Percentiles rank a stretch among this genome's conserved stretches.
Conservation (phyloP, 257 asterid genomes). For the Fraxinus americana region DNA sequence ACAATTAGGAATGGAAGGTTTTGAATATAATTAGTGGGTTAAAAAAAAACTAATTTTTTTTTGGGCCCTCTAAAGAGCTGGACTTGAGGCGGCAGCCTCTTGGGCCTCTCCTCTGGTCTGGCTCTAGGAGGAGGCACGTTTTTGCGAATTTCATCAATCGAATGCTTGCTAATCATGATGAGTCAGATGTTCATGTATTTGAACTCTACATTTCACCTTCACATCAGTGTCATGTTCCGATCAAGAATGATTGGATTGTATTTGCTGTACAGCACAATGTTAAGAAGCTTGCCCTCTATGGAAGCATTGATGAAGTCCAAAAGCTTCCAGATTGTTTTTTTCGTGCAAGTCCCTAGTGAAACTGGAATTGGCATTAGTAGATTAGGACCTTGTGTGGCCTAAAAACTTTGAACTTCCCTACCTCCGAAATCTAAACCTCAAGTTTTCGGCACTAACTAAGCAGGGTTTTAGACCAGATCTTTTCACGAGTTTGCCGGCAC, state of each 20-base stretch:
- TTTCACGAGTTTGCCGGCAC: slow-evolving; percentile 11
- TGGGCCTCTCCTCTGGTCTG: no score
- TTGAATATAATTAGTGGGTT: no score
- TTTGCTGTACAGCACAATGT: no score
- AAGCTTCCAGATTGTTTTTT: slow-evolving; percentile 9
- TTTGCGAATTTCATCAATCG: slow-evolving; percentile 11
- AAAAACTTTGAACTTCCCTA: slow-evolving; percentile 18
- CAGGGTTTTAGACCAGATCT: neutral
- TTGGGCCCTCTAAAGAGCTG: no score
- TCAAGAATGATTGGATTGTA: no score
- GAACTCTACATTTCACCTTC: slow-evolving; percentile 11
- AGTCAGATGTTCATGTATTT: slow-evolving; percentile 8
- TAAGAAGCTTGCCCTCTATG: slow-evolving; percentile 19
- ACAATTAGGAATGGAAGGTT: no score
- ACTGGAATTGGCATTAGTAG: slow-evolving; percentile 17
- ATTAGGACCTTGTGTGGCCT: neutral
- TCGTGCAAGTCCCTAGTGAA: slow-evolving; percentile 18
- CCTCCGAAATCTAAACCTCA: slow-evolving; percentile 17
- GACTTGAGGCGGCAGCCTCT: no score
- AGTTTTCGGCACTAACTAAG: neutral
- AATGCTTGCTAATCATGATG: slow-evolving; percentile 9
- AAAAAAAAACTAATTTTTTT: no score
- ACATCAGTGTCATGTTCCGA: neutral
- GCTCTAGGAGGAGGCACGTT: no score
- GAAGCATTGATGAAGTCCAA: neutral